Evolutionary conservation across 371 early-diverging fungal species (phyloP).

Genomic region (Umbelopsis sp.): DNA sequence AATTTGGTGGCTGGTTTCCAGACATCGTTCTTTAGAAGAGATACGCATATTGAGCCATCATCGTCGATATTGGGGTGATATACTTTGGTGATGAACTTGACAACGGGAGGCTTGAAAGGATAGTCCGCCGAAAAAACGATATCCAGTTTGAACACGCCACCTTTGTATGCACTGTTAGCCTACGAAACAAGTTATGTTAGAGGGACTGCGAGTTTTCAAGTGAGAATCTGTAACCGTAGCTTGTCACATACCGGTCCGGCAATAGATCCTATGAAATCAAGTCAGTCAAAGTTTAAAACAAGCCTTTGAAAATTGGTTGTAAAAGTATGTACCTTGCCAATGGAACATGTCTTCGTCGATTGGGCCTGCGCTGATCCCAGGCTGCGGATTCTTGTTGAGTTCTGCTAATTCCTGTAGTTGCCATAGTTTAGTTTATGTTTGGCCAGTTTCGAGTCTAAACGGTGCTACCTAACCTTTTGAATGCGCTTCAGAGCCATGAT

Average conservation of each 20-base stretch:
- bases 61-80: slow-evolving; percentile 96
- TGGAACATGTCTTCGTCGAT: slow-evolving; percentile 73
- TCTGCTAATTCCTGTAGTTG: slow-evolving; percentile 68
- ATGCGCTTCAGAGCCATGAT: slow-evolving; percentile 54
- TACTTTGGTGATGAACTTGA: slow-evolving; percentile 85
- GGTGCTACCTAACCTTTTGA: slow-evolving; percentile 34
- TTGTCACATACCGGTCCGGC: slow-evolving; percentile 44
- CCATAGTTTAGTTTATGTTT: slow-evolving; percentile 3
- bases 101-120: slow-evolving; percentile 93
- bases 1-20: slow-evolving; percentile 93
- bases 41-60: slow-evolving; percentile 79
- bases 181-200: slow-evolving; percentile 21
- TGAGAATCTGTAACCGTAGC: background rate
- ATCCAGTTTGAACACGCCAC: slow-evolving; percentile 82
- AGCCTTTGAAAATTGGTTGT: background rate
- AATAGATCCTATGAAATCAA: slow-evolving; percentile 28
- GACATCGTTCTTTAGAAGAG: slow-evolving; percentile 82
- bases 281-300: background rate
- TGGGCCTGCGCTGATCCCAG: slow-evolving; percentile 69
- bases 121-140: slow-evolving; percentile 85
- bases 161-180: slow-evolving; percentile 76
- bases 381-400: slow-evolving; percentile 69
- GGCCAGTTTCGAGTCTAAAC: background rate
- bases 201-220: background rate
- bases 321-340: slow-evolving; percentile 73